phyloP scores from a whole-genome alignment of 169 alveolate genomes.

The Eimeria maxima region DNA sequence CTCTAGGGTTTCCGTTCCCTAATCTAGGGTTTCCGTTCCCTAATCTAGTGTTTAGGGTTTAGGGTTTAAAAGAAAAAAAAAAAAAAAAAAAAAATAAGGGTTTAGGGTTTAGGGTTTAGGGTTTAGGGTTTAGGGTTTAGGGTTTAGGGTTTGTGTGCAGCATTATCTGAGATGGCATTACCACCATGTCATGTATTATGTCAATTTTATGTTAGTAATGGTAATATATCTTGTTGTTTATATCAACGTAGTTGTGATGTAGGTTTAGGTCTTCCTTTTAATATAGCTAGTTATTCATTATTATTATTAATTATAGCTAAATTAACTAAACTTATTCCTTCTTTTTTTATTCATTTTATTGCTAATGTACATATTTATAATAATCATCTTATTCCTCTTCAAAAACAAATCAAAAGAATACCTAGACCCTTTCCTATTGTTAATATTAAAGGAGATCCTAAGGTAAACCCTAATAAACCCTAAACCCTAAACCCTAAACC shows the following conservation, averaged over 20 bases:
- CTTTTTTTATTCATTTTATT: conserved; percentile 96
- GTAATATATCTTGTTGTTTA: conserved; percentile 96
- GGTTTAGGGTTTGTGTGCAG: conserved; percentile 20
- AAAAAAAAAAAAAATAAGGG: too few species aligned
- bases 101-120: conserved; percentile 46
- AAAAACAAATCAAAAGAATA: conserved; percentile 93
- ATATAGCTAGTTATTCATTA: conserved; percentile 98
- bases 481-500: conserved; percentile 20
- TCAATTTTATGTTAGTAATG: conserved; percentile 97
- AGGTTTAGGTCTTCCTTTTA: conserved; percentile 99
- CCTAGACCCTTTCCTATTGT: conserved; percentile 99
- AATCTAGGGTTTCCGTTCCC: too few species aligned
- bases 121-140: conserved; percentile 30
- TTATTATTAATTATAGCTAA: conserved; percentile 98
- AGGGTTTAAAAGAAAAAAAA: too few species aligned
- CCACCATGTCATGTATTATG: conserved; percentile 99
- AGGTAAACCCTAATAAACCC: neutral
- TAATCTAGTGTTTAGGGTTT: too few species aligned
- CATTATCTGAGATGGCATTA: conserved; percentile 95
- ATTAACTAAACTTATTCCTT: conserved; percentile 93
- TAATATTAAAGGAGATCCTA: conserved; percentile 85
- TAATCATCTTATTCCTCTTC: conserved; percentile 96
- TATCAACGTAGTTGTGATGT: conserved; percentile 98
- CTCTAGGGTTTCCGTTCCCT: too few species aligned
- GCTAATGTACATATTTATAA: conserved; percentile 98